Evolutionary conservation across 1,284 basidiomycete genomes (phyloP).

Genomic region (Pyrrhoderma lamaoense): DNA sequence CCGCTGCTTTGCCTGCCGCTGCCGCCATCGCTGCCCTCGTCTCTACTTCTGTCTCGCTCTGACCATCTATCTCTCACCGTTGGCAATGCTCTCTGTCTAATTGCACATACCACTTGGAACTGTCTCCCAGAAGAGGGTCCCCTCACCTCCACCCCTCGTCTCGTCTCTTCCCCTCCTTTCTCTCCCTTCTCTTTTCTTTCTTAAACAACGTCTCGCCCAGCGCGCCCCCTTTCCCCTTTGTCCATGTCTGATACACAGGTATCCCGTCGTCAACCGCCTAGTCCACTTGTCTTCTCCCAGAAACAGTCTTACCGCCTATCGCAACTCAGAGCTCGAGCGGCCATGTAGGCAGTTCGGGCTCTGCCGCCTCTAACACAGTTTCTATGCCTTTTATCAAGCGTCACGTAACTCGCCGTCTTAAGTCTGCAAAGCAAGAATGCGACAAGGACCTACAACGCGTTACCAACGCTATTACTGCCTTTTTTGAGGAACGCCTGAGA

Average conservation of each 20-base stretch:
- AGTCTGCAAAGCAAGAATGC: conserved; percentile 91
- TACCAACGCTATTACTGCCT: conserved; percentile 86
- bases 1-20: not conserved
- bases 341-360: conserved; percentile 34
- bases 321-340: conserved; percentile 36
- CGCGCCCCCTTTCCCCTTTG: conserved; percentile 17
- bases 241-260: conserved; percentile 55
- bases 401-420: conserved; percentile 89
- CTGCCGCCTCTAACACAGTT: conserved; percentile 53
- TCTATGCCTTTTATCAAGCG: conserved; percentile 89
- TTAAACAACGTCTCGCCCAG: conserved; percentile 20
- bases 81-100: conserved; percentile 2
- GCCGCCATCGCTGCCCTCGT: not conserved
- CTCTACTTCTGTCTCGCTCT: not conserved
- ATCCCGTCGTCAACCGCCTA: conserved; percentile 62
- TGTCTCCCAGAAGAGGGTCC: not conserved
- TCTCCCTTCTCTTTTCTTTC: conserved; percentile 21
- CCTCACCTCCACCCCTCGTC: conserved; percentile 1
- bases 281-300: conserved; percentile 71
- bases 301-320: conserved; percentile 48
- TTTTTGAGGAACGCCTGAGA: conserved; percentile 85
- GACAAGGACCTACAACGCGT: conserved; percentile 92
- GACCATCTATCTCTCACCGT: not conserved
- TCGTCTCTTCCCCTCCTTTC: conserved; percentile 2
- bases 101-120: no score